phyloP scores from a whole-genome alignment of 257 asterid genomes.

The Orobanche coerulescens region DNA sequence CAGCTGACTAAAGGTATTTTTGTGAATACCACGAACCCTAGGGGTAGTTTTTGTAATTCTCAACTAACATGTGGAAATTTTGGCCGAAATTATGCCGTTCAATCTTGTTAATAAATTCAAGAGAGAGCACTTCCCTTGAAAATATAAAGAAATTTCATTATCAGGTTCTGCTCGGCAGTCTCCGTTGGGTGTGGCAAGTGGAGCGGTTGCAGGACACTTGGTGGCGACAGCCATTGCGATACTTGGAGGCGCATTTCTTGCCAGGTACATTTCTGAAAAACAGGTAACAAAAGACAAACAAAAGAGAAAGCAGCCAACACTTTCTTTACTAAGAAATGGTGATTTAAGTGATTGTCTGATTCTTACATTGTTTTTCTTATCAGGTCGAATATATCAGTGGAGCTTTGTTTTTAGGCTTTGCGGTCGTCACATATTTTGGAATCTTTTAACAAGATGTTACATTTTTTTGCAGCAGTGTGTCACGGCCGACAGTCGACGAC shows the following conservation, averaged over 20 bases:
- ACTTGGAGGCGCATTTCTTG: constrained; percentile 91
- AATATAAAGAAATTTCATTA: too few species aligned
- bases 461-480: not conserved
- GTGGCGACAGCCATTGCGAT: constrained; percentile 78
- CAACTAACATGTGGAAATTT: not conserved
- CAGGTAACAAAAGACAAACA: constrained; percentile 47
- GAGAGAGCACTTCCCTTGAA: not conserved
- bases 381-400: constrained; percentile 98
- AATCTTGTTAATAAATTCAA: not conserved
- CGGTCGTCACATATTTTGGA: constrained; percentile 82
- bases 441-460: constrained; percentile 40
- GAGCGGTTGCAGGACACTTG: constrained; percentile 85
- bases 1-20: too few species aligned
- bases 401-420: constrained; percentile 62
- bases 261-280: constrained; percentile 86
- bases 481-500: too few species aligned
- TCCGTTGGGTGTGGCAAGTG: constrained; percentile 98
- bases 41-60: too few species aligned
- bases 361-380: constrained; percentile 15
- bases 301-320: not conserved
- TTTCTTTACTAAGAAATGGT: not conserved
- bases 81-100: not conserved
- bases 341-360: not conserved
- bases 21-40: not conserved
- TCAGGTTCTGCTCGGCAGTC: constrained; percentile 63